Percentiles rank a stretch among this genome's conserved stretches.
These are phyloP conservation scores for Cicer chorassanicum DNA, from an alignment of 306 rosid genomes.

Conservation along the genomic window DNA sequence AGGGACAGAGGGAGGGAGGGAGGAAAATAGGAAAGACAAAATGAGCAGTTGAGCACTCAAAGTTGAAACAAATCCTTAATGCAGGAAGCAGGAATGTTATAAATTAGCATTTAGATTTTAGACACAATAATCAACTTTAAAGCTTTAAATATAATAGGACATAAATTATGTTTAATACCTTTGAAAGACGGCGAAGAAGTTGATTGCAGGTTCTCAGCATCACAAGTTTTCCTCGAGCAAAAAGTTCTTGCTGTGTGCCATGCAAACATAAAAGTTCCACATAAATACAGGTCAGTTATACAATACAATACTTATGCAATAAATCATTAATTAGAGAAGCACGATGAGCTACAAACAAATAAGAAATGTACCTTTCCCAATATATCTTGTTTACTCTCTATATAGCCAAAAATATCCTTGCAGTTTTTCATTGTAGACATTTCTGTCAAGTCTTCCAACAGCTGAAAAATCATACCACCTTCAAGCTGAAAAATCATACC, in stretches of 20 bases:
- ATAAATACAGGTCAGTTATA: slow-evolving; percentile 25
- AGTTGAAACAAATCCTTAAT: slow-evolving; percentile 6
- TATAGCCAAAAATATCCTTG: slow-evolving; percentile 94
- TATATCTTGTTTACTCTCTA: slow-evolving; percentile 93
- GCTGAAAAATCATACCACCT: slow-evolving; percentile 98
- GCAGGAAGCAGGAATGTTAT: neutral
- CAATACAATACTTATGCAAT: neutral
- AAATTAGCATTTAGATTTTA: neutral
- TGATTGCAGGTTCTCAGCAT: slow-evolving; percentile 99
- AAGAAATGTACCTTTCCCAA: slow-evolving; percentile 77
- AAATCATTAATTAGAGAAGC: slow-evolving; percentile 31
- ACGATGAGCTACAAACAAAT: slow-evolving; percentile 25
- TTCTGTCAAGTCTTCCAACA: slow-evolving; percentile 96
- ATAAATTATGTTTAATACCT: no score
- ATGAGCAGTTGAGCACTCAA: neutral
- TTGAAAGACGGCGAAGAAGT: slow-evolving; percentile 73
- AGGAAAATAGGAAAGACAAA: slow-evolving; percentile 8
- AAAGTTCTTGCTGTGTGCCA: slow-evolving; percentile 84
- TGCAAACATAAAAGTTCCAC: slow-evolving; percentile 41
- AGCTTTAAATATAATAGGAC: no score
- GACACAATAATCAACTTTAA: neutral
- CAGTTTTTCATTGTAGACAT: slow-evolving; percentile 99
- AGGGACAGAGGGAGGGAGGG: neutral
- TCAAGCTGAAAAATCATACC: slow-evolving; percentile 98
- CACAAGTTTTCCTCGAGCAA: slow-evolving; percentile 96